phyloP scores from a whole-genome alignment of 352 stramenopile genomes.

The Aphanomyces stellatus region DNA sequence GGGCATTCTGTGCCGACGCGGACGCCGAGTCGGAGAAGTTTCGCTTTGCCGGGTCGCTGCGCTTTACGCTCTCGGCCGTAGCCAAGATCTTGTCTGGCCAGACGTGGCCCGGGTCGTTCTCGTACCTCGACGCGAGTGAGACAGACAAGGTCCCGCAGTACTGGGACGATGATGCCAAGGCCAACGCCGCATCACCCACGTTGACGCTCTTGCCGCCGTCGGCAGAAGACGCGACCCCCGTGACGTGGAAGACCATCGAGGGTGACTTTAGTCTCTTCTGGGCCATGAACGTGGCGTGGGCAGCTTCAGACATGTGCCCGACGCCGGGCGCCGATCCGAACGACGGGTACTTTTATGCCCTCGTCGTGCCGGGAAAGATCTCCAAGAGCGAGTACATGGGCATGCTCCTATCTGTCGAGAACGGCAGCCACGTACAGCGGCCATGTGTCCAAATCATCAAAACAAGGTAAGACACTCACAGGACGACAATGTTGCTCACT shows the following conservation, averaged over 20 bases:
- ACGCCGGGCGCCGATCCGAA: conserved; percentile 33
- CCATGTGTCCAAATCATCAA: conserved; percentile 42
- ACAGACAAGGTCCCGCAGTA: conserved; percentile 20
- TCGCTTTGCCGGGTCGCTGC: conserved; percentile 41
- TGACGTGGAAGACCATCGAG: conserved; percentile 29
- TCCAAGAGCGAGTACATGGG: conserved; percentile 26
- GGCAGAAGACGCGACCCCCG: background rate
- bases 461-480: conserved; percentile 21
- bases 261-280: conserved; percentile 52
- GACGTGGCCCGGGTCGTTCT: conserved; percentile 36
- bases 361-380: background rate
- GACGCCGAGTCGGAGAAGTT: conserved; percentile 70
- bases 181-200: conserved; percentile 16
- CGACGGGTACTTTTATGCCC: conserved; percentile 43
- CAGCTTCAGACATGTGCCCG: conserved; percentile 32
- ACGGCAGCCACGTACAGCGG: conserved; percentile 35
- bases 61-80: conserved; percentile 52
- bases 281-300: conserved; percentile 48
- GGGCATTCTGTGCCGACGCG: conserved; percentile 71
- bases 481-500: background rate
- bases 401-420: conserved; percentile 38
- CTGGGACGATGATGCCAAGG: conserved; percentile 1
- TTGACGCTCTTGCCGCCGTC: conserved; percentile 25
- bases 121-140: conserved; percentile 26
- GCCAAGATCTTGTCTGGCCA: conserved; percentile 40